Percentiles rank a stretch among this genome's conserved stretches.
Evolutionary conservation across 1,139 yeast species (phyloP).

Genomic region (Scheffersomyces titani): DNA sequence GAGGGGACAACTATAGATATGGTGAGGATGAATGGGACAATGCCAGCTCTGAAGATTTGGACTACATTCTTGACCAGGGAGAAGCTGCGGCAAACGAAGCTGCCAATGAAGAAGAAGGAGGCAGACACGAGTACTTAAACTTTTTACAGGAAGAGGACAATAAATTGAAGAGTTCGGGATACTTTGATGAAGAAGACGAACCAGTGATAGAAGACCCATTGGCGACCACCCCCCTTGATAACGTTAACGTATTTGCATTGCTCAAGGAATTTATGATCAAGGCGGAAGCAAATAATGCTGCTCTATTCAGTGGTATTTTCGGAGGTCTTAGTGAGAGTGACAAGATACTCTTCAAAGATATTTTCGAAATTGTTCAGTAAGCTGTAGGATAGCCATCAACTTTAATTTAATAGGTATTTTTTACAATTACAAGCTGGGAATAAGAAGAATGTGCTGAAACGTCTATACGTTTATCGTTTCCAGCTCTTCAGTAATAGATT

Average conservation of each 20-base stretch:
- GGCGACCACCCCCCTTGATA: conserved; percentile 75
- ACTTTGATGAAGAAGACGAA: conserved; percentile 51
- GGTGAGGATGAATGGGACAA: conserved; percentile 15
- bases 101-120: conserved; percentile 34
- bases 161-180: conserved; percentile 37
- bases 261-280: conserved; percentile 19
- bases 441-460: not conserved
- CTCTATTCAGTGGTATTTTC: conserved; percentile 12
- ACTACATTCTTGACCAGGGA: conserved; percentile 17
- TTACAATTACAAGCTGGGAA: not conserved
- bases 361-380: conserved; percentile 8
- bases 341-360: conserved; percentile 9
- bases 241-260: conserved; percentile 57
- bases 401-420: not conserved
- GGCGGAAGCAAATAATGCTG: conserved; percentile 9
- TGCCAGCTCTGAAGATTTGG: conserved; percentile 33
- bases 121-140: conserved; percentile 45
- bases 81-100: conserved; percentile 22
- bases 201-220: conserved; percentile 79
- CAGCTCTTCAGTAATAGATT: not conserved
- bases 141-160: conserved; percentile 46
- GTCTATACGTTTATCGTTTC: not conserved
- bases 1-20: conserved; percentile 10
- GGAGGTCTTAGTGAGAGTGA: conserved; percentile 14
- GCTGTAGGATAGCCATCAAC: not conserved